Conservation (phyloP, 192 early-diverging fungal species). For the Coemansia sp. region DNA sequence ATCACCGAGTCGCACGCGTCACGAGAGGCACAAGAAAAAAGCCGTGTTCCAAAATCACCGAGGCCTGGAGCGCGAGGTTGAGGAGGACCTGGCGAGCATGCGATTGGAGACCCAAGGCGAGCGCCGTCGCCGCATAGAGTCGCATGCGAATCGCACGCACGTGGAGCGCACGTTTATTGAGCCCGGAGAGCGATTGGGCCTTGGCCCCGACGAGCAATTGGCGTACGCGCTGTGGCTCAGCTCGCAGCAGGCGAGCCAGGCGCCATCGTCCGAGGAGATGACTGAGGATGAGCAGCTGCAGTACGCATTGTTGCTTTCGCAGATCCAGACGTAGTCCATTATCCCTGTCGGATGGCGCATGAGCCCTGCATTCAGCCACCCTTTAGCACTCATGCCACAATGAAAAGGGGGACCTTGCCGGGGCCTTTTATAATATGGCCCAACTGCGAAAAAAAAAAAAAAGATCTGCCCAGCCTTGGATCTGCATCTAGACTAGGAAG, state of each 20-base stretch:
- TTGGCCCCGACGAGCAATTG: slow-evolving; percentile 24
- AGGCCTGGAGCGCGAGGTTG: background rate
- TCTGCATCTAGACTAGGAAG: background rate
- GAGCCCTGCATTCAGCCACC: background rate
- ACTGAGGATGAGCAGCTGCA: slow-evolving; percentile 32
- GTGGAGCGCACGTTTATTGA: slow-evolving; percentile 30
- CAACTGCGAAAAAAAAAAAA: background rate
- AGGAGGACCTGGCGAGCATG: slow-evolving; percentile 18
- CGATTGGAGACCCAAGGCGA: slow-evolving; percentile 9
- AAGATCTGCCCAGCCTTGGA: background rate
- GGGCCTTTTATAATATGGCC: background rate
- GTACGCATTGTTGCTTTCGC: slow-evolving; percentile 26
- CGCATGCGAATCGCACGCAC: slow-evolving; percentile 7
- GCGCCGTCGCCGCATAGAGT: slow-evolving; percentile 16
- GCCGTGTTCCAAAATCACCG: background rate
- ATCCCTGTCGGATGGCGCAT: background rate
- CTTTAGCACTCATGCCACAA: background rate
- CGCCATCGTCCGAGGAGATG: slow-evolving; percentile 7
- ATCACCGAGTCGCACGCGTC: background rate
- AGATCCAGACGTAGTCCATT: background rate
- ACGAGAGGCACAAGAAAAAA: background rate
- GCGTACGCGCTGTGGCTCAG: slow-evolving; percentile 32
- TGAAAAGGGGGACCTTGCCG: background rate
- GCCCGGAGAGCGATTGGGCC: slow-evolving; percentile 18
- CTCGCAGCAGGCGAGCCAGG: slow-evolving; percentile 1